Evolutionary conservation across 495 filamentous ascomycete species (phyloP), one percentile per base, ranked within the genome.

Genomic region (Penicillium verhagenii): DNA sequence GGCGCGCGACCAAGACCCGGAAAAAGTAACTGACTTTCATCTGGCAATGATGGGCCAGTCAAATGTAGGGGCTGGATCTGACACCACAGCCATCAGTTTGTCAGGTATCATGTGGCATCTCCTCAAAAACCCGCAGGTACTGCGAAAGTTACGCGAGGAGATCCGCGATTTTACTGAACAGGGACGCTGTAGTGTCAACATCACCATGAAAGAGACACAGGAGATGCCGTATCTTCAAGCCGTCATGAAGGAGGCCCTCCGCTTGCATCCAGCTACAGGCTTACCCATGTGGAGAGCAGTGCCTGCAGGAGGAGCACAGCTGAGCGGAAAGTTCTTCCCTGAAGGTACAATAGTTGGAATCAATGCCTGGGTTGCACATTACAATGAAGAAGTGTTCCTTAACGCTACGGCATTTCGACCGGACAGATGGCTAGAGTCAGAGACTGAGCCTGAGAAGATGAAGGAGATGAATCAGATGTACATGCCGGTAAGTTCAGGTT

Each of bases 21-120:
- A 86, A 18, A 78, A 71, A 24, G 74, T 83, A 20, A 82, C 74
- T 0, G 65, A 73, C 37, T 72, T 73, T 19, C 78, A 83, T 52
- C 58, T 83, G 0, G 66, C 78, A 25, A 78, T 77, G 46, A 75
- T 74, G 64, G 77, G 72, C 26, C 62, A 70, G 47, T 78, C 73
- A 13, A 83, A 84, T 59, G 71, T 85, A 6, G 59, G 70, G 4
- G 82, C 82, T 1, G 82, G 83, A 0, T 78, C 74, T 3, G 82
- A 86, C 54, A 84, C 82, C 0, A 83, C 78, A 0, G 77, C 77
- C 2, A 79, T 81, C 53, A 74, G 70, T 19, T 65, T 85, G 1
- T 74, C 70, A 3, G 58, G 72, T 5, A 76, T 81, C 4, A 67
- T 85, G 44, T 82, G 83, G 63, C 55, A 78, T 52, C 68, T 85